Percentiles rank a stretch among this genome's conserved stretches.
phyloP scores from a whole-genome alignment of 441 rosid species.

The Manihot esculenta region DNA sequence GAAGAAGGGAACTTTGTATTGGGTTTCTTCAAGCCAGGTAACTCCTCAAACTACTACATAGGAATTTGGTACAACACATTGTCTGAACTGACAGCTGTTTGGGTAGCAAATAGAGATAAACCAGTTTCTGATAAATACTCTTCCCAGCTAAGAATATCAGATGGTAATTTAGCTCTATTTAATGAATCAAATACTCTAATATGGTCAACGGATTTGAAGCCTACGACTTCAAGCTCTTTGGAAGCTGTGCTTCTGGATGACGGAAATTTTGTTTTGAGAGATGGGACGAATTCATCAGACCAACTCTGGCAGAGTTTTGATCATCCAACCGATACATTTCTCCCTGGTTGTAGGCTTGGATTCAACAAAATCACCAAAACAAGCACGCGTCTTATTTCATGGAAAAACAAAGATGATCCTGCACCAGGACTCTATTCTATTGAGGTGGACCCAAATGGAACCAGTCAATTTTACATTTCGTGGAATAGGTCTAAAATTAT shows the following conservation, averaged over 20 bases:
- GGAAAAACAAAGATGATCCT: slow-evolving; percentile 57
- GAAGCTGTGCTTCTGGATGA: slow-evolving; percentile 50
- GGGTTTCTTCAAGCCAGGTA: slow-evolving; percentile 51
- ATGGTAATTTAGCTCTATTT: slow-evolving; percentile 40
- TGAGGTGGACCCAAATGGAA: slow-evolving; percentile 44
- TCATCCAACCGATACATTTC: slow-evolving; percentile 54
- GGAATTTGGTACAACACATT: slow-evolving; percentile 40
- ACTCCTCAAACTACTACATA: slow-evolving; percentile 45
- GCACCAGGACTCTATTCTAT: slow-evolving; percentile 64
- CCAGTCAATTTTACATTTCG: slow-evolving; percentile 33
- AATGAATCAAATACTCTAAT: slow-evolving; percentile 31
- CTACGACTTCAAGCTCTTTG: slow-evolving; percentile 25
- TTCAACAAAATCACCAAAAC: slow-evolving; percentile 35
- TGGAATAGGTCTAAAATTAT: slow-evolving; percentile 44
- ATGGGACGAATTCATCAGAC: slow-evolving; percentile 29
- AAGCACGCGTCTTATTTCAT: slow-evolving; percentile 43
- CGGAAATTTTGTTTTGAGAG: slow-evolving; percentile 57
- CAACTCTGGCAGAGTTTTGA: slow-evolving; percentile 60
- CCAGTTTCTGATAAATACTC: slow-evolving; percentile 23
- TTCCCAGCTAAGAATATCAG: slow-evolving; percentile 29
- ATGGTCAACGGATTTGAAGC: slow-evolving; percentile 52
- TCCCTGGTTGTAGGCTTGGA: slow-evolving; percentile 57
- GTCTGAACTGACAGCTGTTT: slow-evolving; percentile 33
- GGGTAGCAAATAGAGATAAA: slow-evolving; percentile 45
- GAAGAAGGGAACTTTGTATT: slow-evolving; percentile 13